Conservation (phyloP, 352 stramenopile species). For the Phytophthora cryptogea region DNA sequence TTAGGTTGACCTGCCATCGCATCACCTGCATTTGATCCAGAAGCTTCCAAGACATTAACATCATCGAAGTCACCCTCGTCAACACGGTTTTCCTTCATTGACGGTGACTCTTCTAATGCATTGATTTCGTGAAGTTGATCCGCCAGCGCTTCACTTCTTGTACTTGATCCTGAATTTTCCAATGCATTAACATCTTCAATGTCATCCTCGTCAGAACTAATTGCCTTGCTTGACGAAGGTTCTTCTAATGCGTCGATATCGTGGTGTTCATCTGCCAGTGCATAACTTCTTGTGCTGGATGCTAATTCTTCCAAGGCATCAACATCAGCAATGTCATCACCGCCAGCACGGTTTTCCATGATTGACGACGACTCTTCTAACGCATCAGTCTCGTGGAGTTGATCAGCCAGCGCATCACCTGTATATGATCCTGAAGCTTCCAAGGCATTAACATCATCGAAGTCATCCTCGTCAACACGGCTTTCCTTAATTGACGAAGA, state of each 20-base stretch:
- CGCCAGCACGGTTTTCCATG: neutral
- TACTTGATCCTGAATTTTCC: neutral
- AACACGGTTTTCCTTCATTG: neutral
- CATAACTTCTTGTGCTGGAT: neutral
- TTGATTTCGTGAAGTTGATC: neutral
- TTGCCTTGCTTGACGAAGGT: neutral
- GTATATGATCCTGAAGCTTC: neutral
- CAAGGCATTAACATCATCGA: neutral
- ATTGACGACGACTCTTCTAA: constrained; percentile 2
- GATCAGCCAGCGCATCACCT: neutral
- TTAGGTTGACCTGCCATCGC: neutral
- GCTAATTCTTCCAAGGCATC: neutral
- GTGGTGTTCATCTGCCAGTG: neutral
- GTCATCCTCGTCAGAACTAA: neutral
- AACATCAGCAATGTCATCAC: neutral
- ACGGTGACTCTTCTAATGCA: constrained; percentile 1
- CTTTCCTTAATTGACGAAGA: neutral
- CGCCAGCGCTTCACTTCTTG: neutral
- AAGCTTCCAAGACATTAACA: constrained; percentile 1
- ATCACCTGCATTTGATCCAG: neutral
- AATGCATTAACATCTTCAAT: neutral
- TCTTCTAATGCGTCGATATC: neutral
- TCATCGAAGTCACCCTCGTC: neutral
- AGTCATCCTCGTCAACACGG: neutral
- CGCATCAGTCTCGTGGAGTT: neutral